Conservation (phyloP, 192 early-diverging fungal species). For the Gonapodya prolifera region DNA sequence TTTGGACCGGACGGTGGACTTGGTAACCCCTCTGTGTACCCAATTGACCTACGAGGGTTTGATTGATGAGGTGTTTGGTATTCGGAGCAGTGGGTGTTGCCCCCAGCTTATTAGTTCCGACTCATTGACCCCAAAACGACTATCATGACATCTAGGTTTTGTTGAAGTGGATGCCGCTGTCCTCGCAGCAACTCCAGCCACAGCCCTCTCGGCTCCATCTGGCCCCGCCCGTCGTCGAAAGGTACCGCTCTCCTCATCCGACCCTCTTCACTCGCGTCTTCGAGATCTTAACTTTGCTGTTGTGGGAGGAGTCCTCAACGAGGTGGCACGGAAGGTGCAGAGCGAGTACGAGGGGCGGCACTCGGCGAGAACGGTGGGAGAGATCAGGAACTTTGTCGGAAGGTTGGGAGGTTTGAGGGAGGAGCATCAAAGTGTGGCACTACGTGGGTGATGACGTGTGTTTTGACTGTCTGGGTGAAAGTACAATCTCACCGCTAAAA, state of each 20-base stretch:
- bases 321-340: slow-evolving; percentile 73
- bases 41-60: slow-evolving; percentile 95
- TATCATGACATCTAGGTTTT: slow-evolving; percentile 32
- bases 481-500: background rate
- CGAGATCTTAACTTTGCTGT: slow-evolving; percentile 86
- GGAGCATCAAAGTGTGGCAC: slow-evolving; percentile 72
- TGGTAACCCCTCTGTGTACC: slow-evolving; percentile 84
- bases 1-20: slow-evolving; percentile 79
- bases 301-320: slow-evolving; percentile 69
- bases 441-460: slow-evolving; percentile 32
- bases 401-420: slow-evolving; percentile 68
- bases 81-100: slow-evolving; percentile 40
- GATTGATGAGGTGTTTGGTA: slow-evolving; percentile 85
- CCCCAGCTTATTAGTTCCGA: background rate
- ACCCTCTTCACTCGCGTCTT: slow-evolving; percentile 66
- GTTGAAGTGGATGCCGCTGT: slow-evolving; percentile 62
- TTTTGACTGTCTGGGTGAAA: background rate
- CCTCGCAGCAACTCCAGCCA: slow-evolving; percentile 23
- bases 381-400: slow-evolving; percentile 87
- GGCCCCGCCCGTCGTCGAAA: slow-evolving; percentile 33
- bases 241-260: slow-evolving; percentile 63
- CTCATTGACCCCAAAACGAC: background rate
- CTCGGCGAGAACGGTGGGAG: slow-evolving; percentile 75
- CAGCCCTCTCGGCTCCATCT: slow-evolving; percentile 9
- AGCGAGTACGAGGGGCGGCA: slow-evolving; percentile 80